Evolutionary conservation across 169 alveolate genomes (phyloP).

Genomic region (Fabrea salina): DNA sequence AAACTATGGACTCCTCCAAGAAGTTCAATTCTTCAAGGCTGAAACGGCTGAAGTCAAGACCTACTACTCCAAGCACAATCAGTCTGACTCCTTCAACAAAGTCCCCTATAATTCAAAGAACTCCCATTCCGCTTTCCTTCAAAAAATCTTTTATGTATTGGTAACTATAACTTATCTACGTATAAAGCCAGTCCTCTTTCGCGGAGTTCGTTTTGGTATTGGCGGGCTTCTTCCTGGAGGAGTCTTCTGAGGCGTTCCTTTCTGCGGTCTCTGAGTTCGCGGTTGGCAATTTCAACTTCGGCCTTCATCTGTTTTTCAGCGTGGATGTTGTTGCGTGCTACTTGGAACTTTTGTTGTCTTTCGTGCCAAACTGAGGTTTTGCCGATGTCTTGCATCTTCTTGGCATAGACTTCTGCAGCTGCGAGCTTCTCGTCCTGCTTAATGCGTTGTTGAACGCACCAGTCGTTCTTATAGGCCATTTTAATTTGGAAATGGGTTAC

Average conservation of each 20-base stretch:
- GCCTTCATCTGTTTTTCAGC: constrained; percentile 36
- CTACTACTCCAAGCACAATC: too few species aligned
- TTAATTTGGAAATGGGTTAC: too few species aligned
- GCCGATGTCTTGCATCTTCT: constrained; percentile 54
- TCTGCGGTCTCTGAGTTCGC: constrained; percentile 48
- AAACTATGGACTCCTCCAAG: too few species aligned
- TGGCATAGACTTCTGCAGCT: constrained; percentile 15
- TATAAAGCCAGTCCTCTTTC: constrained; percentile 50
- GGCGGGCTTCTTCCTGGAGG: constrained; percentile 39
- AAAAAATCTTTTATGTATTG: too few species aligned
- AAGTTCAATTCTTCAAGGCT: too few species aligned
- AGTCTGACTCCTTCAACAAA: too few species aligned
- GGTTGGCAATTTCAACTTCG: constrained; percentile 47
- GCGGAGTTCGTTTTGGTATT: constrained; percentile 50
- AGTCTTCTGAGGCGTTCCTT: constrained; percentile 44
- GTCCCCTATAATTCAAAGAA: too few species aligned
- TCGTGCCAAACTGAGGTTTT: constrained; percentile 66
- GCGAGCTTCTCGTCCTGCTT: constrained; percentile 24
- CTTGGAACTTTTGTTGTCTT: constrained; percentile 50
- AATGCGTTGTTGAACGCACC: constrained; percentile 17
- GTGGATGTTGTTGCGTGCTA: constrained; percentile 45
- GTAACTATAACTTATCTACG: constrained; percentile 47
- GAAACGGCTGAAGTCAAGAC: too few species aligned
- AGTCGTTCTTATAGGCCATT: constrained; percentile 28
- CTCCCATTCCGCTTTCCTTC: too few species aligned